Evolutionary conservation across 1,284 basidiomycete species (phyloP), one percentile per base, ranked within the genome.

Genomic region (Athelia sp.): DNA sequence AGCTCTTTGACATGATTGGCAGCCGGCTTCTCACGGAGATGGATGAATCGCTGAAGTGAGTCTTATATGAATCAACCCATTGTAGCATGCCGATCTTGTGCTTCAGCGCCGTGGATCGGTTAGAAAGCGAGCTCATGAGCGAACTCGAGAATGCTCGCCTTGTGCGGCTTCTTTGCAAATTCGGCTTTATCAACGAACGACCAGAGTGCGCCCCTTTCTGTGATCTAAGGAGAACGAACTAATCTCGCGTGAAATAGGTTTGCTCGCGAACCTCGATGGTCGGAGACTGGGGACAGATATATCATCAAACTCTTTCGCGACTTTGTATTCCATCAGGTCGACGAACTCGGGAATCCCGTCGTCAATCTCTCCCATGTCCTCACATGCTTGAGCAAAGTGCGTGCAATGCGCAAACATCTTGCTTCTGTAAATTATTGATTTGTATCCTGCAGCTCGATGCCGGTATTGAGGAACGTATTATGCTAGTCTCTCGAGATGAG

Each of bases 261-360:
- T 61, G 92, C 96, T 46, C 86, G 91, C 48, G 96, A 98, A 63
- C 83, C 92, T 2, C 80, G 94, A 10, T 99, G 96, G 96, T 94
- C 94, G 8, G 97, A 99, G 65, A 98, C 96, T 1, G 97, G 97
- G 13, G 97, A 99, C 63, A 79, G 95, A 51, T 99, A 99, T 65
- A 93, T 99, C 60, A 81, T 99, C 75, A 98, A 97, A 74, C 81
- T 99, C 46, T 99, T 99, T 79, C 82, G 97, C 23, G 97, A 99
- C 69, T 95, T 93, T 62, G 94, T 99, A 40, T 99, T 99, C 72
- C 97, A 99, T 65, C 92, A 96, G 61, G 87, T 97, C 40, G 93
- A 97, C 58, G 91, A 94, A 61, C 80, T 85, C 53, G 92, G 93
- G 10, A 85, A 88, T 51, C 95, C 97, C 0, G 84, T 98, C 11